These are phyloP conservation scores for Rubus idaeus DNA, from an alignment of 306 rosid species.

Conservation along the genomic window DNA sequence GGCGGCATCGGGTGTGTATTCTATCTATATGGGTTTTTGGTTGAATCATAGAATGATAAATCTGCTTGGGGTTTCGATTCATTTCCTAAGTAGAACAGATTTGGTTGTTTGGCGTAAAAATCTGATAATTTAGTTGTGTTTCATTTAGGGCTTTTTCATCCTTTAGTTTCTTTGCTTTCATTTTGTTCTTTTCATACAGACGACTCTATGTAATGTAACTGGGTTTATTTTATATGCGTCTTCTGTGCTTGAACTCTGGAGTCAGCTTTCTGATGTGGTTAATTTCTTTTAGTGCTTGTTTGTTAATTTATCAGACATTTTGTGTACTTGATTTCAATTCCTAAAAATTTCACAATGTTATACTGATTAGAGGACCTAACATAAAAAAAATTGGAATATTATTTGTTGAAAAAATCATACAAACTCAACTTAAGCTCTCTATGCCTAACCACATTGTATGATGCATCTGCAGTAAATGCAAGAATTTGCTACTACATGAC, in stretches of 20 bases:
- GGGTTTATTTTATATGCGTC: background rate
- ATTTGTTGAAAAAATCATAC: background rate
- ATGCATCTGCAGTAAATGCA: background rate
- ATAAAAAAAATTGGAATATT: background rate
- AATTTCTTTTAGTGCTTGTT: background rate
- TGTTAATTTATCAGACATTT: background rate
- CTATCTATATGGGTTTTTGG: background rate
- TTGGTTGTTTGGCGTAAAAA: background rate
- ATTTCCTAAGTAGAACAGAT: no score
- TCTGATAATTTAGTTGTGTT: background rate
- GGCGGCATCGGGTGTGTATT: slow-evolving; percentile 2
- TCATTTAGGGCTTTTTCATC: background rate
- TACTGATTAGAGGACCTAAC: background rate
- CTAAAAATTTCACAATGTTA: background rate
- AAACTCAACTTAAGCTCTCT: background rate
- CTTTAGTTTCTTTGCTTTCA: background rate
- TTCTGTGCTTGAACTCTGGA: background rate
- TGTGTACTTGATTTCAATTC: background rate
- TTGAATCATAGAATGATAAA: background rate
- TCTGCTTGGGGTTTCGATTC: background rate
- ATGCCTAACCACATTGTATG: background rate
- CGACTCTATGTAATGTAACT: background rate
- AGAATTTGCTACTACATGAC: background rate
- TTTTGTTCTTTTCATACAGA: no score
- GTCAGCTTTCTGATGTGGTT: background rate